These are phyloP conservation scores for Talaromyces islandicus DNA, from an alignment of 2,329 filamentous ascomycete species.

Conservation along the genomic window DNA sequence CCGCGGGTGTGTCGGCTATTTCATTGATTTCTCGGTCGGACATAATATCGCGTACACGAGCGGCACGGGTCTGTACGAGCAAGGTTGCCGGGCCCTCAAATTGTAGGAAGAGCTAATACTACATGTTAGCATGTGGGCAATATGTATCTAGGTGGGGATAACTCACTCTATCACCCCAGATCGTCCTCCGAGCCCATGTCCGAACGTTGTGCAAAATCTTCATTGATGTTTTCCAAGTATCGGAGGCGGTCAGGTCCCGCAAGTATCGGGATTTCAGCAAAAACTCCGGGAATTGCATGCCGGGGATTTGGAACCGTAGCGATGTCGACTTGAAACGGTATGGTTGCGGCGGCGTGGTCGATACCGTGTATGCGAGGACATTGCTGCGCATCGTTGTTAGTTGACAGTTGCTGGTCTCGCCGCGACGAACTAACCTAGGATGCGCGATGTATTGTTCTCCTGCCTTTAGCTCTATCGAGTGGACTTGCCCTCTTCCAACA, in stretches of 20 bases:
- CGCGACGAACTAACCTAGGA: slow-evolving; percentile 49
- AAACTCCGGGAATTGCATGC: slow-evolving; percentile 54
- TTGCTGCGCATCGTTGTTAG: slow-evolving; percentile 48
- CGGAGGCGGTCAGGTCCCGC: slow-evolving; percentile 63
- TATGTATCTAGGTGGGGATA: background rate
- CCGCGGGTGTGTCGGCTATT: slow-evolving; percentile 75
- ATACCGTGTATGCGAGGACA: slow-evolving; percentile 82
- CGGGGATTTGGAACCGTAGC: slow-evolving; percentile 72
- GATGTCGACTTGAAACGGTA: slow-evolving; percentile 79
- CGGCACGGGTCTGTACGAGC: slow-evolving; percentile 79
- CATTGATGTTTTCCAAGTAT: slow-evolving; percentile 65
- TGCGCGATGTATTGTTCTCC: slow-evolving; percentile 90
- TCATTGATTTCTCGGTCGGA: slow-evolving; percentile 78
- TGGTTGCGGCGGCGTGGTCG: slow-evolving; percentile 66
- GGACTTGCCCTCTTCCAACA: slow-evolving; percentile 80
- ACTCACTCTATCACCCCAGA: slow-evolving; percentile 80
- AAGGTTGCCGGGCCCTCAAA: slow-evolving; percentile 84
- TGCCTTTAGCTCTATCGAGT: slow-evolving; percentile 71
- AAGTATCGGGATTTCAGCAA: slow-evolving; percentile 69
- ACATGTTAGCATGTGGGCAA: slow-evolving; percentile 1
- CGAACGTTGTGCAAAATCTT: slow-evolving; percentile 62
- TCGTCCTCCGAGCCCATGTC: slow-evolving; percentile 70
- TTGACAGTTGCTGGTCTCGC: background rate
- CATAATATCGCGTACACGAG: slow-evolving; percentile 70
- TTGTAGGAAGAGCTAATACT: slow-evolving; percentile 66